These are phyloP conservation scores for Triticum dicoccoides DNA, from an alignment of 176 grass and related monocot genomes.

Conservation along the genomic window DNA sequence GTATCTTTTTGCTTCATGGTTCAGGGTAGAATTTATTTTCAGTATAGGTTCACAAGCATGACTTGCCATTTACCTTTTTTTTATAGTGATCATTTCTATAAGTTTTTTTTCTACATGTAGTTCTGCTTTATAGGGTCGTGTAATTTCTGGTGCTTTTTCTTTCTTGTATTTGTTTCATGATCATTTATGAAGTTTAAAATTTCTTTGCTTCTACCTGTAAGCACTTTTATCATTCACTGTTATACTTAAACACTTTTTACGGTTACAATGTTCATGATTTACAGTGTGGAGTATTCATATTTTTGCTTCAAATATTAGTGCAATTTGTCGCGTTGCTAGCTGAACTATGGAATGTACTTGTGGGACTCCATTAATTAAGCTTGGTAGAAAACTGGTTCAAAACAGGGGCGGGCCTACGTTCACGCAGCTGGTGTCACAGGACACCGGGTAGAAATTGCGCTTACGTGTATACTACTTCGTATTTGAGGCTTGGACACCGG, in stretches of 20 bases:
- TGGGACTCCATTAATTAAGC: background rate
- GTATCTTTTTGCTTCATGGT: background rate
- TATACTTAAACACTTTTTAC: background rate
- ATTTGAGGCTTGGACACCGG: too few species aligned
- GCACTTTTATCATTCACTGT: background rate
- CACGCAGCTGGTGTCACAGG: too few species aligned
- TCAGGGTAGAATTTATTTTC: background rate
- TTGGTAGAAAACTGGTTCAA: background rate
- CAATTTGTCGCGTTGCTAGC: background rate
- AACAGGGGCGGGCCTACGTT: too few species aligned
- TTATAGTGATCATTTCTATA: background rate
- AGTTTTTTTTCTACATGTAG: background rate
- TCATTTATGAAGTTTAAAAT: background rate
- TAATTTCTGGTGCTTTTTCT: background rate
- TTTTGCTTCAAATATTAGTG: background rate
- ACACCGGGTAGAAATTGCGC: too few species aligned
- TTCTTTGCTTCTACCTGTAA: background rate
- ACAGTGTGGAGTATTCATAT: background rate
- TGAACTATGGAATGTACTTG: background rate
- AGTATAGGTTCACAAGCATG: background rate
- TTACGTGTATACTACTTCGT: too few species aligned
- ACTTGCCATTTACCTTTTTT: background rate
- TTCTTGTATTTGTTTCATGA: background rate
- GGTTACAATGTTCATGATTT: background rate
- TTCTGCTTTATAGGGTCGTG: background rate